Evolutionary conservation across 768 basidiomycete species (phyloP), one percentile per base, ranked within the genome.

Genomic region (Amanita subjunquillea): DNA sequence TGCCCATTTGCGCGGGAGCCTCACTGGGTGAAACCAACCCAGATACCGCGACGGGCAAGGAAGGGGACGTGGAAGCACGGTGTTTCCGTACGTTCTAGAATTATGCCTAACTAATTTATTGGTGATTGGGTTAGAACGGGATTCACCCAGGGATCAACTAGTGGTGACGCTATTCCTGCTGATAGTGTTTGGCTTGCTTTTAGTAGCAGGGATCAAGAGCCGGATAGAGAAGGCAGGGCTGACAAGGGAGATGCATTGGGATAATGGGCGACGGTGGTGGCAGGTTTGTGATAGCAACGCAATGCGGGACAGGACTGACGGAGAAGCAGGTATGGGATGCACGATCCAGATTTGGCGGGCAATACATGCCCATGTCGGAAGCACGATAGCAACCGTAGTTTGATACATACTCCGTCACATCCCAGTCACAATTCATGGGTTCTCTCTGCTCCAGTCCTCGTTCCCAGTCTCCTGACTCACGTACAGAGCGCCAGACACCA

Each of bases 81-180:
- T 96, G 93, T 75, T 95, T 95, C 71, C 90, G 92, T 95, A 68
- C 62, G 91, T 77, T 51, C 37, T 48, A 46, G 54, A 48, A 58
- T 41, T 51, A 12, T 23, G 54, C 39, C 45, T 42, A 34, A 36
- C 6, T 23, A 13, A 8, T 29, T 53, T 39, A 39, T 51, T 56
- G 53, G 17, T 51, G 17, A 25, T 29, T 43, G 27, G 54, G 3
- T 46, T 67, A 95, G 92, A 94, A 72, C 81, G 93, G 56, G 92
- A 95, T 72, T 93, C 90, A 17, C 93, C 93, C n/a, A 71, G 92
- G 65, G 93, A 96, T 69, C 92, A 95, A 63, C 74, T 94, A 27
- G 86, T 95, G 30, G 93, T 95, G 43, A 92, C 91, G 15, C 72
- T 94, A 48, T 96, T 95, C 72, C 73, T 95, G 27, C 69, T 96